Evolutionary conservation across 257 asterid genomes (phyloP).

Genomic region (Lycium barbarum): DNA sequence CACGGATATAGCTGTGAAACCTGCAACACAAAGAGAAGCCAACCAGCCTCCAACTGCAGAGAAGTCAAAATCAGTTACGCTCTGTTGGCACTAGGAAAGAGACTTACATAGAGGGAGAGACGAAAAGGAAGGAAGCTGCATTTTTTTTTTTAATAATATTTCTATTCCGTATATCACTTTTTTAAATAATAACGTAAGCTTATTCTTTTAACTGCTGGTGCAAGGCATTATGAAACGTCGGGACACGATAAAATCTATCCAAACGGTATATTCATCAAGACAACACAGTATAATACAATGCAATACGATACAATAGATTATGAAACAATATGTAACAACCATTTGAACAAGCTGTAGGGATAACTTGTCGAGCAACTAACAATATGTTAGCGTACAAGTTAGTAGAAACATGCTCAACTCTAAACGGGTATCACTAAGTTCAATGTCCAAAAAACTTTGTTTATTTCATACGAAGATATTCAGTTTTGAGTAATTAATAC

Average conservation of each 20-base stretch:
- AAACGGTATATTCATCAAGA: background rate
- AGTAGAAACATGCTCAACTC: background rate
- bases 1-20: constrained; percentile 86
- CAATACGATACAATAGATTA: background rate
- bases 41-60: constrained; percentile 90
- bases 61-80: constrained; percentile 13
- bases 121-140: constrained; percentile 1
- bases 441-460: background rate
- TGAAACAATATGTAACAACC: background rate
- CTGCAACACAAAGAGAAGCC: constrained; percentile 90
- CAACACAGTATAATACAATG: background rate
- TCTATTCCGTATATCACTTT: background rate
- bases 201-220: background rate
- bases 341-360: background rate
- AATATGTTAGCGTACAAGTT: background rate
- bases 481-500: background rate
- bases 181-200: background rate
- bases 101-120: background rate
- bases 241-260: background rate
- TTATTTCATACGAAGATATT: background rate
- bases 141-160: background rate
- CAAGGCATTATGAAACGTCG: background rate
- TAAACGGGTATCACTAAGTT: background rate
- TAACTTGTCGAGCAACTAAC: background rate
- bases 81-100: background rate